Base-by-base conservation (phyloP, 768 basidiomycete species). In the Podaxis sp. region DNA sequence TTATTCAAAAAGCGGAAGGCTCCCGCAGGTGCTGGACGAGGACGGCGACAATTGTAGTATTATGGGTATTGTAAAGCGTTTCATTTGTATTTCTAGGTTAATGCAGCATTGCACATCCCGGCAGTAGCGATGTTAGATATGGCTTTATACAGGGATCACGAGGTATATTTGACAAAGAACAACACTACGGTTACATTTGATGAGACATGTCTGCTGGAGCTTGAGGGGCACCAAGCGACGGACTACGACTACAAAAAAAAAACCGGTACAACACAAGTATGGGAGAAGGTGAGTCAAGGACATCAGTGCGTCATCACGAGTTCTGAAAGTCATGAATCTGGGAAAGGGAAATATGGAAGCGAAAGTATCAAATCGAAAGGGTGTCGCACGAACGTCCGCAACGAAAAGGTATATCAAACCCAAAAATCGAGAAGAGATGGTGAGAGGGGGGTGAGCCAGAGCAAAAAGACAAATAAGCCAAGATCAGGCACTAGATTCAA, bases 1-100 rank as follows among this genome's bases (percentile, higher is more conserved):
- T 33, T 75, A 2, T 77, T 77, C 66, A 75, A 74, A 63, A 77
- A 75, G 55, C 72, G 76, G 36, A 75, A 72, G 63, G 66, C 67
- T 5, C 73, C 72, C 19, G 56, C 63, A 8, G 68, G 68, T 29
- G 52, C 70, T n/a, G 73, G 66, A 25, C 68, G 70, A 60, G 73
- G 74, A 1, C 70, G 73, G 55, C 68, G 75, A 29, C 66, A 69
- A n/a, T 55, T 69, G 55, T 70, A 56, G 63, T 9, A 13, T 27
- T 50, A 33, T 24, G 3, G n/a, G 19, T 22, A 3, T 46, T 12
- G 19, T 24, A 8, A 19, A 15, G 49, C 3, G 9, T 50, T 27
- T 13, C 8, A 50, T 50, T 50, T 24, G 22, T 50, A 50, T 46
- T 46, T 22, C 8, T 46, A 17, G 19, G 15, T 8, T n/a, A 17